phyloP scores from a whole-genome alignment of 2,329 filamentous ascomycete genomes.

The Colletotrichum ledebouriae region DNA sequence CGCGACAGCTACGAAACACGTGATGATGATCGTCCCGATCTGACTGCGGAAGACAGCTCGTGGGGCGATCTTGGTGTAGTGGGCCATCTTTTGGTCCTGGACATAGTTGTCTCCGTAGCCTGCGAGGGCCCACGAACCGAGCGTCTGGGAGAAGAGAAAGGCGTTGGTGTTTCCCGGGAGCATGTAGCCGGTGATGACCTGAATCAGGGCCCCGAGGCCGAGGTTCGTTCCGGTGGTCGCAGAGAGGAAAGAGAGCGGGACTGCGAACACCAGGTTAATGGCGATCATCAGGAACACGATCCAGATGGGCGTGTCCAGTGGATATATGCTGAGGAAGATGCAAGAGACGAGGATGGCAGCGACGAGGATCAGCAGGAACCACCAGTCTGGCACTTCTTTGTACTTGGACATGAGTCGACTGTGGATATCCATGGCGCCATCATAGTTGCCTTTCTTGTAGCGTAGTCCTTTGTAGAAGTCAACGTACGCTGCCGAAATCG shows the following conservation, averaged over 20 bases:
- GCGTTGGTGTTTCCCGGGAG: constrained; percentile 52
- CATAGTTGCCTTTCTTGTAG: constrained; percentile 56
- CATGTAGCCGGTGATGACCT: constrained; percentile 61
- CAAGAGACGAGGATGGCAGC: constrained; percentile 52
- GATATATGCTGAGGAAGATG: constrained; percentile 49
- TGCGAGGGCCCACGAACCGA: constrained; percentile 51
- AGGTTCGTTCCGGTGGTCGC: constrained; percentile 61
- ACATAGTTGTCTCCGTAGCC: constrained; percentile 58
- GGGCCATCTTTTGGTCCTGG: constrained; percentile 50
- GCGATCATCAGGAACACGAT: constrained; percentile 51
- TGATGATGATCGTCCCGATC: constrained; percentile 58
- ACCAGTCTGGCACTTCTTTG: constrained; percentile 64
- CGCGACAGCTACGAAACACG: constrained; percentile 55
- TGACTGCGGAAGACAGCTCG: constrained; percentile 54
- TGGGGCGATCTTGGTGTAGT: constrained; percentile 52
- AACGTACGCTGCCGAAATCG: constrained; percentile 53
- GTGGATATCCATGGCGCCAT: constrained; percentile 58
- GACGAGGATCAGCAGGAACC: constrained; percentile 58
- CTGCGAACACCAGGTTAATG: constrained; percentile 56
- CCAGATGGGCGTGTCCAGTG: constrained; percentile 49
- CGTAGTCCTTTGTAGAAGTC: constrained; percentile 56
- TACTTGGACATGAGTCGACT: constrained; percentile 59
- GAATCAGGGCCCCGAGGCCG: constrained; percentile 56
- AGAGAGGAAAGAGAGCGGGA: constrained; percentile 59
- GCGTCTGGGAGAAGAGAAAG: constrained; percentile 45